Conservation (phyloP, 139 green algal genomes). For the Chlorella sp. region DNA sequence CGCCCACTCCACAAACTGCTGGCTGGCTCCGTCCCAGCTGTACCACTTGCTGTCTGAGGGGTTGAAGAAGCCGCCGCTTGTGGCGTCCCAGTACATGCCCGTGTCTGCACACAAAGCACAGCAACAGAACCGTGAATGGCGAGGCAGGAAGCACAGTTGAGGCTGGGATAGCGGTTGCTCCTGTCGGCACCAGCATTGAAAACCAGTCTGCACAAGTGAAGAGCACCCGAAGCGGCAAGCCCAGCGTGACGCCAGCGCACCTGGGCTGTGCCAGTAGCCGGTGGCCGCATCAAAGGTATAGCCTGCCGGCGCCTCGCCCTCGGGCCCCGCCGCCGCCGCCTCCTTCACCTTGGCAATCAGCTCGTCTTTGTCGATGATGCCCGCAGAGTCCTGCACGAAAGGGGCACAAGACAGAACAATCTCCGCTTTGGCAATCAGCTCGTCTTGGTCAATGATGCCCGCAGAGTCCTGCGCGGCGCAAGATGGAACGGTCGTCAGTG, state of each 20-base stretch:
- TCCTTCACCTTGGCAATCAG: slow-evolving; percentile 60
- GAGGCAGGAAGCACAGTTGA: not conserved
- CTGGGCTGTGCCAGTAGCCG: slow-evolving; percentile 55
- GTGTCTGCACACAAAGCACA: slow-evolving; percentile 16
- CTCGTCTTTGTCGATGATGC: slow-evolving; percentile 75
- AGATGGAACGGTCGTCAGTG: not conserved
- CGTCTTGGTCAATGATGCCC: slow-evolving; percentile 71
- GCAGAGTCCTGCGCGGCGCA: slow-evolving; percentile 26
- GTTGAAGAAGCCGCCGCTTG: slow-evolving; percentile 58
- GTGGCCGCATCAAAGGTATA: slow-evolving; percentile 64
- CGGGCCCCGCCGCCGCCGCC: not conserved
- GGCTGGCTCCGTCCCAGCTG: slow-evolving; percentile 35
- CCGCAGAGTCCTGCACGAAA: slow-evolving; percentile 32
- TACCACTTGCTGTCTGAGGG: slow-evolving; percentile 60
- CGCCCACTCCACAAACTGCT: slow-evolving; percentile 54
- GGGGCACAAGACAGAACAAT: not conserved
- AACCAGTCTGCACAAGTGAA: not conserved
- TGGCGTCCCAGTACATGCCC: slow-evolving; percentile 70
- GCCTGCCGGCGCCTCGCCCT: slow-evolving; percentile 49
- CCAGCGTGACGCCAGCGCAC: not conserved
- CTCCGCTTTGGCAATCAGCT: slow-evolving; percentile 51
- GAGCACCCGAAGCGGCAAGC: not conserved
- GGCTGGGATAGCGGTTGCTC: not conserved
- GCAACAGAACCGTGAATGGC: too few relatives aligned
- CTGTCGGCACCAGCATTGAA: not conserved